phyloP scores from a whole-genome alignment of 768 basidiomycete genomes.

The Leccinum incarnatum region DNA sequence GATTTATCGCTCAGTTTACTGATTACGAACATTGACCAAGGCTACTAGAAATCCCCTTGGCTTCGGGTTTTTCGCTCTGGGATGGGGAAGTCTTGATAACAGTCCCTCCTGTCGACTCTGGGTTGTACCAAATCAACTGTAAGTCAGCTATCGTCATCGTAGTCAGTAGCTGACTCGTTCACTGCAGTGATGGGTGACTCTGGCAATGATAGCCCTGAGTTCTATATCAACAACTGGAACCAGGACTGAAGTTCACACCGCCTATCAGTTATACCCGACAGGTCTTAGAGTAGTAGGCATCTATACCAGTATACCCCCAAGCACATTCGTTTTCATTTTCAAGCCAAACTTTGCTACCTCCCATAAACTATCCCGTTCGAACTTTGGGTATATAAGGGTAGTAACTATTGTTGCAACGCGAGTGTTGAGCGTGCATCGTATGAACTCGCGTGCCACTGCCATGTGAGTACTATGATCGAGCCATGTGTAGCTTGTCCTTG shows the following conservation, averaged over 20 bases:
- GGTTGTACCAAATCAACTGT: conserved; percentile 35
- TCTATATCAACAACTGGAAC: conserved; percentile 19
- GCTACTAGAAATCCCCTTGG: conserved; percentile 24
- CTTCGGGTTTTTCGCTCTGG: conserved; percentile 28
- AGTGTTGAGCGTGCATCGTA: too few species aligned
- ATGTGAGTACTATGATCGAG: too few species aligned
- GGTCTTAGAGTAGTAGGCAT: background rate
- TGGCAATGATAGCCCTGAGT: conserved; percentile 27
- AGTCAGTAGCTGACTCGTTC: conserved; percentile 1
- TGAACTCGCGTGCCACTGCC: too few species aligned
- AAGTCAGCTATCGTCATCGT: conserved; percentile 8
- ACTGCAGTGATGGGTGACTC: conserved; percentile 34
- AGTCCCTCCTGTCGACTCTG: conserved; percentile 30
- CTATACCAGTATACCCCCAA: background rate
- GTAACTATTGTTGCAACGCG: too few species aligned
- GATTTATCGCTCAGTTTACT: conserved; percentile 12
- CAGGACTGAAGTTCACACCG: background rate
- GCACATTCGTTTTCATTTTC: background rate
- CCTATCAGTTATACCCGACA: background rate
- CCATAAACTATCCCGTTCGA: background rate
- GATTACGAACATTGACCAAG: conserved; percentile 4
- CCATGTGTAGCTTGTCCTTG: too few species aligned
- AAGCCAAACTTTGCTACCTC: background rate
- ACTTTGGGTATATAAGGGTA: background rate
- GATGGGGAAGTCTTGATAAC: conserved; percentile 23